These are phyloP conservation scores for Mycena venus DNA, from an alignment of 768 basidiomycete species.

Conservation along the genomic window DNA sequence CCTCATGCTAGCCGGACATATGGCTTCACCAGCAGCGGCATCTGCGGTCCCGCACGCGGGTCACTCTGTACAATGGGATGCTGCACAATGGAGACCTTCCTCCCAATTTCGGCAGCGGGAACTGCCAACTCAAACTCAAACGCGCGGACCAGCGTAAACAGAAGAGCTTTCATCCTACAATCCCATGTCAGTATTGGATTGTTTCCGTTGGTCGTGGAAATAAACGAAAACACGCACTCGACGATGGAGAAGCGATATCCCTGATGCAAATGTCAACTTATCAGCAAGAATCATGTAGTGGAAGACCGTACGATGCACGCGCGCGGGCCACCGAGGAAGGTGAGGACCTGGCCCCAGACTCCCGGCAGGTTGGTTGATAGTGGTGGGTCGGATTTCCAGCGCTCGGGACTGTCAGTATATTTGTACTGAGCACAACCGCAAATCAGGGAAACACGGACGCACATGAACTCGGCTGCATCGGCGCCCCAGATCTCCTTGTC, in stretches of 20 bases:
- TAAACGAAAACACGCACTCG: background rate
- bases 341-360: slow-evolving; percentile 52
- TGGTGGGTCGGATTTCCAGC: slow-evolving; percentile 47
- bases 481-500: slow-evolving; percentile 58
- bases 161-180: background rate
- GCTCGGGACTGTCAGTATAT: slow-evolving; percentile 63
- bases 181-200: too few relatives aligned
- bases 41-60: background rate
- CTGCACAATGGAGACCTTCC: background rate
- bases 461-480: slow-evolving; percentile 61
- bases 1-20: background rate
- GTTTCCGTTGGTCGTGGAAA: background rate
- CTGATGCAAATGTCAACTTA: background rate
- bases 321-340: slow-evolving; percentile 60
- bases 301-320: slow-evolving; percentile 49
- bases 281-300: background rate
- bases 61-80: background rate
- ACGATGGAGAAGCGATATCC: slow-evolving; percentile 36
- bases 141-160: background rate
- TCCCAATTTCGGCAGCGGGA: background rate
- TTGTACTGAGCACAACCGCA: too few relatives aligned
- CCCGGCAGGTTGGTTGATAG: slow-evolving; percentile 49
- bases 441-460: slow-evolving; percentile 10
- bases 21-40: background rate
- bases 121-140: background rate